phyloP scores from a whole-genome alignment of 805 yeast species.

The Metschnikowia noctiluminum region DNA sequence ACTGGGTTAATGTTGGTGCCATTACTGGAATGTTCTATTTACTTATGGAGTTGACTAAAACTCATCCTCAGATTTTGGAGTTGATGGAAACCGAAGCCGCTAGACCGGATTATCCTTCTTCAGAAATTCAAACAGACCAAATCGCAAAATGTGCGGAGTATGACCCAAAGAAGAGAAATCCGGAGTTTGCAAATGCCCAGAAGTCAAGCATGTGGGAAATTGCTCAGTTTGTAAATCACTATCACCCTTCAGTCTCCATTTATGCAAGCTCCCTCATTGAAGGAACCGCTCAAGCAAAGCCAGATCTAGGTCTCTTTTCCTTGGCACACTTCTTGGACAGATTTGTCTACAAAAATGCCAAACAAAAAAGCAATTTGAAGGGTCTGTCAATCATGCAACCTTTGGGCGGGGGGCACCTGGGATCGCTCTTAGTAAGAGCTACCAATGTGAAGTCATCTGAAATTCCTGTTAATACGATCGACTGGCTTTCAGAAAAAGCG shows the following conservation, averaged over 20 bases:
- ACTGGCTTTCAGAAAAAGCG: conserved; percentile 70
- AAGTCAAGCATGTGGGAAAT: conserved; percentile 86
- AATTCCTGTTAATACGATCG: conserved; percentile 78
- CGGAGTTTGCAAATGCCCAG: conserved; percentile 84
- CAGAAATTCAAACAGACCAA: conserved; percentile 11
- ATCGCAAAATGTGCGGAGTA: conserved; percentile 34
- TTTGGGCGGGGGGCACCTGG: conserved; percentile 78
- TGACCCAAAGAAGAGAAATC: conserved; percentile 89
- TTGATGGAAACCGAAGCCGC: conserved; percentile 50
- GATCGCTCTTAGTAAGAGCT: conserved; percentile 64
- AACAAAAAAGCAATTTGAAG: conserved; percentile 65
- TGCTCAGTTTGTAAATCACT: conserved; percentile 68
- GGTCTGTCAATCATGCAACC: conserved; percentile 98
- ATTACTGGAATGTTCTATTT: conserved; percentile 79
- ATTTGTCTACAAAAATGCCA: conserved; percentile 91
- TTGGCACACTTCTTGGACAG: conserved; percentile 89
- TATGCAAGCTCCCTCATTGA: conserved; percentile 68
- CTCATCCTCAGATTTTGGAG: conserved; percentile 63
- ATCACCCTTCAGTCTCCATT: conserved; percentile 85
- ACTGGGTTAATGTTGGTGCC: conserved; percentile 87
- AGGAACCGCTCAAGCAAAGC: conserved; percentile 57
- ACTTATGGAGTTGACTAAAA: conserved; percentile 62
- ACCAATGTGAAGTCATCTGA: conserved; percentile 40
- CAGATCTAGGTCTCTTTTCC: conserved; percentile 87
- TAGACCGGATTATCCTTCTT: conserved; percentile 44